Evolutionary conservation across 805 yeast species (phyloP), one percentile per base, ranked within the genome.

Genomic region (Myxozyma kluyveri): DNA sequence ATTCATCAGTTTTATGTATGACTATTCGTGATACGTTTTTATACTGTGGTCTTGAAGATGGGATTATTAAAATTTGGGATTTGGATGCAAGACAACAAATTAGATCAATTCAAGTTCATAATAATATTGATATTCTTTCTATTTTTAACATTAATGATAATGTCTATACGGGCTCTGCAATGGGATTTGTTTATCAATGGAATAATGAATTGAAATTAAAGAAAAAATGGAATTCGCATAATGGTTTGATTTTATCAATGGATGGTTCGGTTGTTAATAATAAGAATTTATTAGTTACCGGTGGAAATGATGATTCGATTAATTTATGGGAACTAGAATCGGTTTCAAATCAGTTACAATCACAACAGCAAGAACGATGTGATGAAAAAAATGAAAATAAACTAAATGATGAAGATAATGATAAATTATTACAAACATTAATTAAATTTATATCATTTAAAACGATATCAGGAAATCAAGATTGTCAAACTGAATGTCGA

Each of bases 291-390:
- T 66, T 88, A 21, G 70, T 83, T 1, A 79, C 87, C 0, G 93
- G 93, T 18, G 89, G 89, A 2, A 75, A 75, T 43, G 86, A 84
- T 61, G 81, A 84, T 33, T 75, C 85, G 0, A 74, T 88, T 19
- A 79, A 83, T 1, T 64, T 89, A 35, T 90, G 96, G 96, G 82
- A 84, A n/a, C n/a, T n/a, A n/a, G n/a, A n/a, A n/a, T n/a, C n/a
- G n/a, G n/a, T n/a, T n/a, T n/a, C n/a, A n/a, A n/a, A n/a, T n/a
- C n/a, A n/a, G n/a, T n/a, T n/a, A n/a, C n/a, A n/a, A n/a, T n/a
- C n/a, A n/a, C n/a, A n/a, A n/a, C n/a, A n/a, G n/a, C n/a, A n/a
- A n/a, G n/a, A n/a, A n/a, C n/a, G n/a, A n/a, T n/a, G n/a, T n/a
- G n/a, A n/a, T n/a, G n/a, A n/a, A n/a, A n/a, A n/a, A n/a, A n/a